phyloP scores from a whole-genome alignment of 495 filamentous ascomycete genomes.

The Hypomontagnella submonticulosa region DNA sequence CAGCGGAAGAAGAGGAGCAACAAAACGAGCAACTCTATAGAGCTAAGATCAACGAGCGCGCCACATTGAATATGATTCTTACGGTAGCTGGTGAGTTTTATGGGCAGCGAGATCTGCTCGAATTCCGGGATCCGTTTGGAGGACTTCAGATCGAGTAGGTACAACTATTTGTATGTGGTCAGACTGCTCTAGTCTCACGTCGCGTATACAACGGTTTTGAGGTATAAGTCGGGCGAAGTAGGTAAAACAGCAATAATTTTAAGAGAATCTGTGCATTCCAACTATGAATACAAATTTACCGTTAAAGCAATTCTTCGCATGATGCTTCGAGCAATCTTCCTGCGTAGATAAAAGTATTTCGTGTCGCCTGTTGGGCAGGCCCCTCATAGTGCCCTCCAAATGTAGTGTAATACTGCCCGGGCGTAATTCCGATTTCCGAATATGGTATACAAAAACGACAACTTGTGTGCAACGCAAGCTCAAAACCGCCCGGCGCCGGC shows the following conservation, averaged over 20 bases:
- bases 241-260: too few relatives aligned
- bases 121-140: constrained; percentile 68
- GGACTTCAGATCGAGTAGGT: constrained; percentile 44
- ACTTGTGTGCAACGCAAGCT: background rate
- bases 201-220: background rate
- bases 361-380: too few relatives aligned
- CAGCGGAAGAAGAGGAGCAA: constrained; percentile 28
- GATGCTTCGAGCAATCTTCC: constrained; percentile 6
- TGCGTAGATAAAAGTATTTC: too few relatives aligned
- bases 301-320: constrained; percentile 3
- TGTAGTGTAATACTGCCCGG: background rate
- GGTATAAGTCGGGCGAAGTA: background rate
- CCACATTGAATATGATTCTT: constrained; percentile 89
- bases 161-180: background rate
- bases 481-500: constrained; percentile 10
- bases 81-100: constrained; percentile 90
- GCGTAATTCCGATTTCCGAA: background rate
- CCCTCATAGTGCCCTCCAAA: too few relatives aligned
- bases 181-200: constrained; percentile 3
- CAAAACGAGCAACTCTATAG: constrained; percentile 28
- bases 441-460: constrained; percentile 12
- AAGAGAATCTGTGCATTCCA: too few relatives aligned
- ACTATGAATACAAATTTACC: background rate
- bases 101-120: constrained; percentile 87
- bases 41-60: constrained; percentile 58